Evolutionary conservation across 2,329 filamentous ascomycete genomes (phyloP).

Genomic region (Ceratocystis diversiconidia): DNA sequence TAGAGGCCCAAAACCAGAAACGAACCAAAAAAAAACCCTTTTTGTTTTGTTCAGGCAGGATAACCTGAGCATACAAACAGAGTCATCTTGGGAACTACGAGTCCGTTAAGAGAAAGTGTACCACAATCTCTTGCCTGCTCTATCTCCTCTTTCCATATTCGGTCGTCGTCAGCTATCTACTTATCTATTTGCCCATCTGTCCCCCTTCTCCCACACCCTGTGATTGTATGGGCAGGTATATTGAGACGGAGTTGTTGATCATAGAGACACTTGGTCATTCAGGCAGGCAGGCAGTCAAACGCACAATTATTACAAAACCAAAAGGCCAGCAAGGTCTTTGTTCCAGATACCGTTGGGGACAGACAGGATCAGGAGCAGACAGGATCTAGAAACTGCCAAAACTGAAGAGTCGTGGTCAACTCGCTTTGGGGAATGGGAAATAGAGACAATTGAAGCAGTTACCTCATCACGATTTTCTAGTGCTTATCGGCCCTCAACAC

Average conservation of each 20-base stretch:
- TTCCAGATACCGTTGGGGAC: not conserved
- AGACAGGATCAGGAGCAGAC: not conserved
- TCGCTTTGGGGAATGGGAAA: not conserved
- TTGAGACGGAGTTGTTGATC: not conserved
- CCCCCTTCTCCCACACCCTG: not conserved
- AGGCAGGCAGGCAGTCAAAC: not conserved
- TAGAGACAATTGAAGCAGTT: constrained; percentile 9
- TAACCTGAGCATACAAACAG: not conserved
- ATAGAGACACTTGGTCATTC: not conserved
- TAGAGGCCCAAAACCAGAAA: not conserved
- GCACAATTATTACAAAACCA: not conserved
- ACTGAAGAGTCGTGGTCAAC: not conserved
- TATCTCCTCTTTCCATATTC: not conserved
- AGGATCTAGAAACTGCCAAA: not conserved
- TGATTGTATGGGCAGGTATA: constrained; percentile 5
- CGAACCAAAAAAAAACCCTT: not conserved
- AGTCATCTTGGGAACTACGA: not conserved
- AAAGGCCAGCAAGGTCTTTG: not conserved
- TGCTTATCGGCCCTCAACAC: constrained; percentile 4
- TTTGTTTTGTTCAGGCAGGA: not conserved
- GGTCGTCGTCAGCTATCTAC: not conserved
- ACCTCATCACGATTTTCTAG: constrained; percentile 1
- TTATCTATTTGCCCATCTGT: not conserved
- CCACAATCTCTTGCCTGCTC: not conserved
- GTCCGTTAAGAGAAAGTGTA: not conserved